Conservation (phyloP, 495 filamentous ascomycete genomes). For the Pyrenopolyporus hunteri region DNA sequence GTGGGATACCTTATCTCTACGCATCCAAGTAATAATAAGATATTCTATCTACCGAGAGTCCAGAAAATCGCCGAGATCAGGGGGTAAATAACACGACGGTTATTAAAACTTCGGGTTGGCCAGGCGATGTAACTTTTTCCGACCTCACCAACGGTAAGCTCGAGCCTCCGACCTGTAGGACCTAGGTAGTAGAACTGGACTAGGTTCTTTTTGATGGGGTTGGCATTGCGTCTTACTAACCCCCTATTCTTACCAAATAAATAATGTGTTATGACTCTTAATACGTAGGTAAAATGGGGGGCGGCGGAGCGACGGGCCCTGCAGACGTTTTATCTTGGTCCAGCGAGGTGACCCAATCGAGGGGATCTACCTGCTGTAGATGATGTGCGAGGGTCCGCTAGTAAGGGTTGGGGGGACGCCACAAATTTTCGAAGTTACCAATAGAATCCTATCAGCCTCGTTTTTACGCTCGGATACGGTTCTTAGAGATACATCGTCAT, state of each 20-base stretch:
- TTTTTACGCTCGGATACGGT: slow-evolving; percentile 8
- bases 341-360: slow-evolving; percentile 18
- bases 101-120: slow-evolving; percentile 12
- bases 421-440: slow-evolving; percentile 5
- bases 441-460: slow-evolving; percentile 21
- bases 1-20: slow-evolving; percentile 4
- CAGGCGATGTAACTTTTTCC: slow-evolving; percentile 9
- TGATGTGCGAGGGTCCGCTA: slow-evolving; percentile 18
- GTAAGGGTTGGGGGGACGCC: slow-evolving; percentile 13
- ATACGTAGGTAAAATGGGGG: slow-evolving; percentile 7
- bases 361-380: slow-evolving; percentile 4
- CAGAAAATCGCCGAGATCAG: slow-evolving; percentile 8
- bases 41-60: slow-evolving; percentile 3
- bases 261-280: slow-evolving; percentile 18
- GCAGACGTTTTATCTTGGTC: slow-evolving; percentile 10
- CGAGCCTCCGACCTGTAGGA: neutral
- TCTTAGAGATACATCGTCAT: neutral
- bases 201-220: neutral
- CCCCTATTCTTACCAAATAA: slow-evolving; percentile 15
- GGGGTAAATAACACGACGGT: slow-evolving; percentile 1
- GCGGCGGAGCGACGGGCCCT: slow-evolving; percentile 26
- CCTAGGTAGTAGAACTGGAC: slow-evolving; percentile 5
- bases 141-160: neutral
- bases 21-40: slow-evolving; percentile 8
- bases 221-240: slow-evolving; percentile 4